Evolutionary conservation across 2,329 filamentous ascomycete species (phyloP), one percentile per base, ranked within the genome.

Genomic region (Diplodia seriata): DNA sequence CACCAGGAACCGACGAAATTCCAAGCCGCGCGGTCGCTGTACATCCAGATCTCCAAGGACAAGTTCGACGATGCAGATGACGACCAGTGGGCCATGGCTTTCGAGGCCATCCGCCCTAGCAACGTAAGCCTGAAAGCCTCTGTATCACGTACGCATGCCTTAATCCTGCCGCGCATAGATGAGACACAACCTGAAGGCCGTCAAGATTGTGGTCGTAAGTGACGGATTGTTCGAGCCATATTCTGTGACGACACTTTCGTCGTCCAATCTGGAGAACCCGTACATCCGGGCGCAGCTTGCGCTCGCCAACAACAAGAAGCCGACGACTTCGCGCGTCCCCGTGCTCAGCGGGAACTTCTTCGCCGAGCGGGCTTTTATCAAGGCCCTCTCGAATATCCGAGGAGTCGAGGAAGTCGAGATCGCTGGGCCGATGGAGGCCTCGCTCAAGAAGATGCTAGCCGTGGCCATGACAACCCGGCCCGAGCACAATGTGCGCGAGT

Each of bases 331-430:
- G 36, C 36, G 12, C 20, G 5, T 49, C 12, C 9, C 54, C 14
- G 7, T 56, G 12, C 38, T 71, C 0, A 38, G 18, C n/a, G 7
- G 15, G 8, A 14, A 9, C 56, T 64, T 69, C 55, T 68, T 68
- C 36, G 68, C 65, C 2, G 70, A 73, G 33, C 70, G 69, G 33
- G 56, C 47, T 3, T 20, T 72, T 11, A 50, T 70, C 11, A 70
- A 66, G 23, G 71, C 73, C 7, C 68, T 74, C 2, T 66, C 72
- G 9, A 70, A 69, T 2, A 70, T 74, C 54, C 71, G 72, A 4
- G 70, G 69, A 18, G 59, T 74, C 5, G 29, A 64, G n/a, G 57
- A 66, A 2, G 68, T 73, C 47, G 33, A 54, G 40, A 66, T 73
- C 23, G 43, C 51, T 9, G 68, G 62, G 14, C 56, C 36, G 11